phyloP scores from a whole-genome alignment of 1,284 basidiomycete genomes.

The Ceratobasidium theobromae region DNA sequence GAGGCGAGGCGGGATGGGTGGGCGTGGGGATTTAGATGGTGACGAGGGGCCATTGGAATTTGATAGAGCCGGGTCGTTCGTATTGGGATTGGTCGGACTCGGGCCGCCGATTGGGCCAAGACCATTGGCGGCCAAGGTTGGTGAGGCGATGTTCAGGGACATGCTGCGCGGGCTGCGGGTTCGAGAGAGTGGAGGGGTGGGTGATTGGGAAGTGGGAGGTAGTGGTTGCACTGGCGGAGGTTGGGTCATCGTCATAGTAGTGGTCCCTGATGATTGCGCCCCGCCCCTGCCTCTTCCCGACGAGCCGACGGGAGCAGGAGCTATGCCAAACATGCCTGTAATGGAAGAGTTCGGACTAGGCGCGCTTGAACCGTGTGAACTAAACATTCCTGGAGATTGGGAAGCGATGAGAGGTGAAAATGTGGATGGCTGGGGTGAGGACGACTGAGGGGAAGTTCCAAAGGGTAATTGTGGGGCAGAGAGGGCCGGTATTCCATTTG shows the following conservation, averaged over 20 bases:
- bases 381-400: too few relatives aligned
- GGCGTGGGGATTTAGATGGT: slow-evolving; percentile 6
- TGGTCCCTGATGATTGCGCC: background rate
- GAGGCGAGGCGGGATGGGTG: slow-evolving; percentile 8
- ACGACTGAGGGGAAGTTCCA: too few relatives aligned
- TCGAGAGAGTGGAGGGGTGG: background rate
- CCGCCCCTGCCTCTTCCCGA: background rate
- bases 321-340: slow-evolving; percentile 27
- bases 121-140: background rate
- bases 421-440: too few relatives aligned
- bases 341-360: background rate
- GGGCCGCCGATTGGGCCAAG: slow-evolving; percentile 28
- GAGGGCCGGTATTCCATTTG: too few relatives aligned
- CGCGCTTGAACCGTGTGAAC: too few relatives aligned
- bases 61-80: background rate
- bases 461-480: too few relatives aligned
- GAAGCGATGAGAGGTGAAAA: too few relatives aligned
- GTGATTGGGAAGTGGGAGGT: background rate
- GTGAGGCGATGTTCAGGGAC: slow-evolving; percentile 11
- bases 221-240: too few relatives aligned
- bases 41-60: slow-evolving; percentile 28
- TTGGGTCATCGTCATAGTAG: background rate
- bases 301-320: background rate
- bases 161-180: slow-evolving; percentile 20
- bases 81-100: background rate